These are phyloP conservation scores for Haplographium delicatum DNA, from an alignment of 495 filamentous ascomycete genomes.

Conservation along the genomic window DNA sequence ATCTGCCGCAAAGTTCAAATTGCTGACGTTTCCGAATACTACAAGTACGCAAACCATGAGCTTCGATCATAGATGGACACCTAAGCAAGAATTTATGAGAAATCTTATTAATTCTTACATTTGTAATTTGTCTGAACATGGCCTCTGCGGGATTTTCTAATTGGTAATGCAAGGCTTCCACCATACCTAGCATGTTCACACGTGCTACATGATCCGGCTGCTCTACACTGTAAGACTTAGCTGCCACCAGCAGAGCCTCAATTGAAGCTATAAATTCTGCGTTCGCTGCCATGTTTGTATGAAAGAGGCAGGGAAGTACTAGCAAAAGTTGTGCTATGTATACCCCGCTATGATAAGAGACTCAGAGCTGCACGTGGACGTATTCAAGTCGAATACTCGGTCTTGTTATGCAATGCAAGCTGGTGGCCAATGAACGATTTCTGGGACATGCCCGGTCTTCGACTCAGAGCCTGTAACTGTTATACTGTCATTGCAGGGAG, in stretches of 20 bases:
- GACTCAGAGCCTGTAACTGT: too few species aligned
- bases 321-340: too few species aligned
- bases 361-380: too few species aligned
- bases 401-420: too few species aligned
- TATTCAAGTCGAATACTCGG: too few species aligned
- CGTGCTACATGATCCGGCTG: background rate
- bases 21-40: constrained; percentile 8
- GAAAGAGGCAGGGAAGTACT: too few species aligned
- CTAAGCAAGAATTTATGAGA: background rate
- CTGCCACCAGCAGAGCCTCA: constrained; percentile 9
- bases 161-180: constrained; percentile 7
- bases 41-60: background rate
- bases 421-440: too few species aligned
- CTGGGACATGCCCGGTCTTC: too few species aligned
- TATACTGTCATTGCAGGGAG: too few species aligned
- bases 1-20: constrained; percentile 21
- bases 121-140: constrained; percentile 13
- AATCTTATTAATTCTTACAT: too few species aligned
- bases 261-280: constrained; percentile 1
- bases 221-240: constrained; percentile 8
- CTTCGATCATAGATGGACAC: background rate
- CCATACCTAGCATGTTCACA: background rate
- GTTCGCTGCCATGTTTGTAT: background rate
- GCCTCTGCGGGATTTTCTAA: constrained; percentile 4
- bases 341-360: too few species aligned